These are phyloP conservation scores for Apiospora pterosperma DNA, from an alignment of 2,329 filamentous ascomycete genomes.

Conservation along the genomic window DNA sequence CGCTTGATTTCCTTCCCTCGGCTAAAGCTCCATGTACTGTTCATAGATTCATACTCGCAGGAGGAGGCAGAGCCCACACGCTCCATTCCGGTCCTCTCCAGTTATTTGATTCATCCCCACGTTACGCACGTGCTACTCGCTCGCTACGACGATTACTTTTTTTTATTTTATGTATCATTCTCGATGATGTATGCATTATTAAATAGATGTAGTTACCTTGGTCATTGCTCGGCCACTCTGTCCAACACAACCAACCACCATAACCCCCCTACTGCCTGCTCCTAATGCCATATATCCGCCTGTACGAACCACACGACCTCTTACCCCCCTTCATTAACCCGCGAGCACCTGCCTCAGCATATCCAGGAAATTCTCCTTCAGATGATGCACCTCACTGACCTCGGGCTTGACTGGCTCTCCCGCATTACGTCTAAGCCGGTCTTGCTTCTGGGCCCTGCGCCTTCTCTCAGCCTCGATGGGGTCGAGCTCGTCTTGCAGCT, in stretches of 20 bases:
- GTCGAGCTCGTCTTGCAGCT: slow-evolving; percentile 74
- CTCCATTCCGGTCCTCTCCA: no score
- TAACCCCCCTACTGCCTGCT: neutral
- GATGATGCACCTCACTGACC: slow-evolving; percentile 74
- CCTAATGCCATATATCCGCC: neutral
- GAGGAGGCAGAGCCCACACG: no score
- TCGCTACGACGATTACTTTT: no score
- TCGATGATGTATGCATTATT: neutral
- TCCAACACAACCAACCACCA: neutral
- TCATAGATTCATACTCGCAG: no score
- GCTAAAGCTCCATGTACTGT: no score
- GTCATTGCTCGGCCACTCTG: neutral
- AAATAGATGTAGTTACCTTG: neutral
- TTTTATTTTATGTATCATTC: no score
- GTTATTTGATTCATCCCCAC: no score
- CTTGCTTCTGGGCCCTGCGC: slow-evolving; percentile 71
- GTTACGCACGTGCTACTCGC: no score
- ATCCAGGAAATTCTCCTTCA: slow-evolving; percentile 74
- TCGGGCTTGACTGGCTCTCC: slow-evolving; percentile 81
- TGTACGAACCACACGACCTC: neutral
- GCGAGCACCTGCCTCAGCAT: slow-evolving; percentile 83
- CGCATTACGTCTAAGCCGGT: slow-evolving; percentile 73
- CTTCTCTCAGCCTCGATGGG: slow-evolving; percentile 85
- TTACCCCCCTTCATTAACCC: slow-evolving; percentile 41
- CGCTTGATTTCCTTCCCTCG: neutral